Conservation (phyloP, 2,329 filamentous ascomycete species). For the Ilyonectria destructans region DNA sequence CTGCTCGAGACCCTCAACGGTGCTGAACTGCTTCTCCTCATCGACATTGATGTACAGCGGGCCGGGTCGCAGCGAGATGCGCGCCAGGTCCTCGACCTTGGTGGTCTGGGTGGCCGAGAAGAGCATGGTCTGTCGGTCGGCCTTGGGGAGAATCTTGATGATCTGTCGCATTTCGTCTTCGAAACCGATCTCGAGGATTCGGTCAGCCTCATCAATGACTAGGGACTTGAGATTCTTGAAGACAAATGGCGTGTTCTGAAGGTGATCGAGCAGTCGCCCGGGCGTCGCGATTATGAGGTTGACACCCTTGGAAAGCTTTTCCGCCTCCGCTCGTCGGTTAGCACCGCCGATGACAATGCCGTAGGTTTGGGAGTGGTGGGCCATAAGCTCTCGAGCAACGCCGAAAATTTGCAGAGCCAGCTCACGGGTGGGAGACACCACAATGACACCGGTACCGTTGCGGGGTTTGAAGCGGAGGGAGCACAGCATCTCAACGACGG, state of each 20-base stretch:
- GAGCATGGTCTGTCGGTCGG: slow-evolving; percentile 95
- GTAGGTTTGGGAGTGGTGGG: slow-evolving; percentile 92
- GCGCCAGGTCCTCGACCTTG: slow-evolving; percentile 96
- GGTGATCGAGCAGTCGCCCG: slow-evolving; percentile 91
- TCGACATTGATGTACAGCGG: slow-evolving; percentile 99
- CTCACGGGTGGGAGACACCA: slow-evolving; percentile 94
- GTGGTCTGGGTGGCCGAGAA: slow-evolving; percentile 99
- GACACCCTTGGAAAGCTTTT: slow-evolving; percentile 94
- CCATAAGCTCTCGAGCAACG: slow-evolving; percentile 93
- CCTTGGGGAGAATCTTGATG: slow-evolving; percentile 91
- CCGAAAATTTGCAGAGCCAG: slow-evolving; percentile 96
- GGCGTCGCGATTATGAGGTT: slow-evolving; percentile 96
- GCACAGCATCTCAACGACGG: slow-evolving; percentile 93
- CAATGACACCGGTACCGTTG: slow-evolving; percentile 92
- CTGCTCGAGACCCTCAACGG: slow-evolving; percentile 94
- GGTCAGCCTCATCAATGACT: slow-evolving; percentile 96
- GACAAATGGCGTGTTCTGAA: slow-evolving; percentile 92
- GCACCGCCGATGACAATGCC: slow-evolving; percentile 97
- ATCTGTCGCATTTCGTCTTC: slow-evolving; percentile 99
- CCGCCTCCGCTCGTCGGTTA: slow-evolving; percentile 90
- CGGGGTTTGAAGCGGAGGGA: slow-evolving; percentile 94
- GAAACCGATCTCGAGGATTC: slow-evolving; percentile 97
- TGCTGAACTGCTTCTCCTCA: slow-evolving; percentile 89
- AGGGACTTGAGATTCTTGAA: slow-evolving; percentile 95
- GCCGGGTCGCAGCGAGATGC: slow-evolving; percentile 91